Conservation (phyloP, 768 basidiomycete species). For the Baorangia bicolor region DNA sequence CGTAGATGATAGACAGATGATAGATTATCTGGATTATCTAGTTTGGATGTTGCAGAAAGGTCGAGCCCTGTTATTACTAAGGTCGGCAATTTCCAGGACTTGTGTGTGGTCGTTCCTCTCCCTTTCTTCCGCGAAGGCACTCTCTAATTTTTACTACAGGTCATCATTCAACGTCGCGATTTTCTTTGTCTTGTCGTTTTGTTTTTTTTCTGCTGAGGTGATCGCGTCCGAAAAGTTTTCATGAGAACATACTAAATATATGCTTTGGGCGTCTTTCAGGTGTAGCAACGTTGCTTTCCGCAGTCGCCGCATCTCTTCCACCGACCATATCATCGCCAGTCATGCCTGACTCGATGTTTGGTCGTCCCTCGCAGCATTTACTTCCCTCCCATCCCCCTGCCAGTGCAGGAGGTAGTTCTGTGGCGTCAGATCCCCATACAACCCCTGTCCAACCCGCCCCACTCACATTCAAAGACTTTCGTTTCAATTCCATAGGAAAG, state of each 20-base stretch:
- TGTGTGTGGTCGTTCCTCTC: too few relatives aligned
- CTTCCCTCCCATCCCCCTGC: slow-evolving; percentile 14
- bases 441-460: slow-evolving; percentile 13
- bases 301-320: slow-evolving; percentile 13
- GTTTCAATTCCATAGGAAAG: slow-evolving; percentile 55
- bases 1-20: too few relatives aligned
- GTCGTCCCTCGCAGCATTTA: slow-evolving; percentile 26
- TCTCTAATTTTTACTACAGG: background rate
- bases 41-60: too few relatives aligned
- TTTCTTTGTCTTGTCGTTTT: background rate
- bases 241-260: slow-evolving; percentile 16
- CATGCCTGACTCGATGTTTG: slow-evolving; percentile 33
- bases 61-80: too few relatives aligned
- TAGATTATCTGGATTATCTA: too few relatives aligned
- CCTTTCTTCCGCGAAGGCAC: too few relatives aligned
- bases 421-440: background rate
- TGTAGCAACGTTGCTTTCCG: slow-evolving; percentile 1
- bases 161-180: background rate
- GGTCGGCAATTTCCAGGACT: slow-evolving; percentile 17
- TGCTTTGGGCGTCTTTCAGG: slow-evolving; percentile 7
- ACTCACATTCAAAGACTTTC: slow-evolving; percentile 40
- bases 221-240: background rate
- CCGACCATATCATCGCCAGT: slow-evolving; percentile 4
- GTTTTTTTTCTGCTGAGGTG: slow-evolving; percentile 13
- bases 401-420: background rate